These are phyloP conservation scores for Boletus reticuloceps DNA, from an alignment of 768 basidiomycete species.

Conservation along the genomic window DNA sequence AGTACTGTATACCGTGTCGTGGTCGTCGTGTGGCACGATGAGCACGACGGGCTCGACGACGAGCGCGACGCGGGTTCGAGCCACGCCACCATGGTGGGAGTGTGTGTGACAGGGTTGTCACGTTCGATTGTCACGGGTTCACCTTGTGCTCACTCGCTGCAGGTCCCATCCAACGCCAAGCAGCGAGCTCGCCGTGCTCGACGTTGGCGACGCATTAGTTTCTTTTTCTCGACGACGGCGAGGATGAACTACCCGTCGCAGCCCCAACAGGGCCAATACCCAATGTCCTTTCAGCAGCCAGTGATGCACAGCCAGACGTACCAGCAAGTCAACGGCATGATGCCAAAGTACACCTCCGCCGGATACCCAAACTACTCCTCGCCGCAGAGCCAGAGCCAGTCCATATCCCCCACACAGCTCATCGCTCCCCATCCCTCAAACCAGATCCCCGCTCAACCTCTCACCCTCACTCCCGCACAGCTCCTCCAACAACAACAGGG, in stretches of 20 bases:
- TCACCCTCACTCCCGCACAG: slow-evolving; percentile 37
- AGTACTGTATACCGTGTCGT: background rate
- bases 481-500: slow-evolving; percentile 35
- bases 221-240: slow-evolving; percentile 2
- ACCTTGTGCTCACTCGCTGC: slow-evolving; percentile 1
- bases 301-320: slow-evolving; percentile 15
- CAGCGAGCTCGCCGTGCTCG: slow-evolving; percentile 2
- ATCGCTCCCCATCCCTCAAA: slow-evolving; percentile 13
- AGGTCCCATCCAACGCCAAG: slow-evolving; percentile 1
- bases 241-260: slow-evolving; percentile 28
- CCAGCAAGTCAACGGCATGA: slow-evolving; percentile 14
- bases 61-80: background rate
- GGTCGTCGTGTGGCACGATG: background rate
- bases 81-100: slow-evolving; percentile 8
- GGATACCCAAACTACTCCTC: slow-evolving; percentile 11
- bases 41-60: background rate
- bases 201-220: slow-evolving; percentile 1
- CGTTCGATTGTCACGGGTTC: slow-evolving; percentile 16
- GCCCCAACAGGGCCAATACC: slow-evolving; percentile 22
- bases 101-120: slow-evolving; percentile 28
- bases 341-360: slow-evolving; percentile 14
- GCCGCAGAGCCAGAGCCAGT: slow-evolving; percentile 14
- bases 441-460: slow-evolving; percentile 14
- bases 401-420: slow-evolving; percentile 29
- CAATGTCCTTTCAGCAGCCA: slow-evolving; percentile 24